These are phyloP conservation scores for Ascomycota sp. DNA, from an alignment of 2,329 filamentous ascomycete genomes.

Conservation along the genomic window DNA sequence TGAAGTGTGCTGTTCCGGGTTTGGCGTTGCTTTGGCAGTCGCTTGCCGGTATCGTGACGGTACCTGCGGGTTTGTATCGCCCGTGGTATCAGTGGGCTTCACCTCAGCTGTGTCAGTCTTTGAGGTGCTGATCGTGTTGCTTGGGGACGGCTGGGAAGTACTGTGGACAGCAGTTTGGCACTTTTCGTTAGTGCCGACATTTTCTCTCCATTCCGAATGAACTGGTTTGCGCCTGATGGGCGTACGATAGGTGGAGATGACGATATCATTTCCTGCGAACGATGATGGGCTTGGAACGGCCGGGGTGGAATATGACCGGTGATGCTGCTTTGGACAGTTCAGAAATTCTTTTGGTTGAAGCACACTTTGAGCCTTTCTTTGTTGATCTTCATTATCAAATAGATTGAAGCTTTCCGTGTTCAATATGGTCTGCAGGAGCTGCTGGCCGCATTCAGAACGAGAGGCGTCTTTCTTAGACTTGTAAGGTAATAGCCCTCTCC, in stretches of 20 bases:
- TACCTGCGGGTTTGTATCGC: not conserved
- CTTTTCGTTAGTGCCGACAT: not conserved
- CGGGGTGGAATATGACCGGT: too few species aligned
- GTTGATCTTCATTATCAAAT: not conserved
- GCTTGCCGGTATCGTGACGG: not conserved
- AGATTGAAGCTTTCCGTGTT: conserved; percentile 24
- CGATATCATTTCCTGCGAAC: too few species aligned
- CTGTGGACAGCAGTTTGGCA: not conserved
- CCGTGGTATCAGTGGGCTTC: not conserved
- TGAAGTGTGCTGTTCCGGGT: not conserved
- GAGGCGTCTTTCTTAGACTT: conserved; percentile 16
- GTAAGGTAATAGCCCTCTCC: conserved; percentile 12
- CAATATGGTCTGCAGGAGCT: conserved; percentile 27
- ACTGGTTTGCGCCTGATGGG: conserved; percentile 2
- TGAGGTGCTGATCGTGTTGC: too few species aligned
- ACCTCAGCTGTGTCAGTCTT: too few species aligned
- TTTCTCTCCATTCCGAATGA: not conserved
- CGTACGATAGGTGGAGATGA: too few species aligned
- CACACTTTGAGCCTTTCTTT: not conserved
- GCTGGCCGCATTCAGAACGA: conserved; percentile 21
- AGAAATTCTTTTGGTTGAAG: not conserved
- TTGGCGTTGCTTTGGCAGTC: not conserved
- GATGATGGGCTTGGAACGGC: too few species aligned
- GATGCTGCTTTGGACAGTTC: too few species aligned
- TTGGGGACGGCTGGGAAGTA: too few species aligned